A percentile compares a stretch with the other conserved stretches of the same genome.
phyloP scores from a whole-genome alignment of 2,329 filamentous ascomycete species.

The Fusarium gaditjirri region DNA sequence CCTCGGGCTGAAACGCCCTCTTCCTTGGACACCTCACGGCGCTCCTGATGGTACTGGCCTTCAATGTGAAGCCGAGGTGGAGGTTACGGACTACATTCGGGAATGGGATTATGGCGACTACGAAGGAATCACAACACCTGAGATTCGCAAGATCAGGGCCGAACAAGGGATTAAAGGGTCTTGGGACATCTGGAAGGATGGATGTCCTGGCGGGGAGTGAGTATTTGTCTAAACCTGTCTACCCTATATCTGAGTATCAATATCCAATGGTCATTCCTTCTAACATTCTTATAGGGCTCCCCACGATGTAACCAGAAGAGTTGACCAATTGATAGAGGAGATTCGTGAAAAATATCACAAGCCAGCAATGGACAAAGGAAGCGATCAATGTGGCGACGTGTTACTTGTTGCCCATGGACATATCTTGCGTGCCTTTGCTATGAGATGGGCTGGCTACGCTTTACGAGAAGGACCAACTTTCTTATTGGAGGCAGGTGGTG shows the following conservation, averaged over 20 bases:
- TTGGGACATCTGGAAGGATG: constrained; percentile 93
- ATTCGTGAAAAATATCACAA: constrained; percentile 75
- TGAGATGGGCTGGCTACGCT: constrained; percentile 82
- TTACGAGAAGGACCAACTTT: constrained; percentile 81
- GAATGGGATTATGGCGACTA: constrained; percentile 93
- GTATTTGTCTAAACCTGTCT: constrained; percentile 45
- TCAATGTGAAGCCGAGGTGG: constrained; percentile 68
- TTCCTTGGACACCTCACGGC: constrained; percentile 75
- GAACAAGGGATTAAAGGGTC: constrained; percentile 65
- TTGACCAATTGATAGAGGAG: constrained; percentile 80
- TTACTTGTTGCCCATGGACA: constrained; percentile 88
- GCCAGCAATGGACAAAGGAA: constrained; percentile 67
- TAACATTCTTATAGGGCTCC: constrained; percentile 66
- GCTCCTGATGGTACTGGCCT: constrained; percentile 50
- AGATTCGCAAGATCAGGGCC: constrained; percentile 70
- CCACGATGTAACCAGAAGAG: constrained; percentile 74
- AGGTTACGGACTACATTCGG: constrained; percentile 77
- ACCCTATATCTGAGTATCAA: background rate
- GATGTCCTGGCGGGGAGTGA: constrained; percentile 85
- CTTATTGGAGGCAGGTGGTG: constrained; percentile 88
- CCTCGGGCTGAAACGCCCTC: constrained; percentile 71
- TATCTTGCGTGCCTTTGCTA: constrained; percentile 87
- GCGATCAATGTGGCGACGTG: constrained; percentile 52
- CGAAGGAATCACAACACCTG: constrained; percentile 78
- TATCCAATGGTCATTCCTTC: background rate